phyloP scores from a whole-genome alignment of 2,329 filamentous ascomycete species.

The Sporothrix globosa region DNA sequence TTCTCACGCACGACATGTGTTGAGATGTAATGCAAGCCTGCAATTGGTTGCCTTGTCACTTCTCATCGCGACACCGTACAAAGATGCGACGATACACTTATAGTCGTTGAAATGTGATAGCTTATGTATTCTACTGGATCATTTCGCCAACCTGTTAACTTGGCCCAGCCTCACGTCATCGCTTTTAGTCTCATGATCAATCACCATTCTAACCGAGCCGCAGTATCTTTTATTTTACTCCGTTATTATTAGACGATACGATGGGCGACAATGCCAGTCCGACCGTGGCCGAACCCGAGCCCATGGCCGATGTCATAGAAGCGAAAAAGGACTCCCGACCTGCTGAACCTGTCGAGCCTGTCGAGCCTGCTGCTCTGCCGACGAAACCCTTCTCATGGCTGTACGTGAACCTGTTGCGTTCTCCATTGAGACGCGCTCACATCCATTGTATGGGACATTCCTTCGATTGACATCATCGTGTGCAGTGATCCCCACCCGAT shows the following conservation, averaged over 20 bases:
- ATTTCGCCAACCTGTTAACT: no score
- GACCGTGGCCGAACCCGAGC: background rate
- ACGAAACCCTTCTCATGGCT: conserved; percentile 41
- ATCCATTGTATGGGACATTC: background rate
- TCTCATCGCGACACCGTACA: background rate
- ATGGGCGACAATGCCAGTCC: background rate
- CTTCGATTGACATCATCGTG: background rate
- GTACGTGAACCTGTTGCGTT: conserved; percentile 30
- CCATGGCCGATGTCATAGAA: background rate
- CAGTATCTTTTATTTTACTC: background rate
- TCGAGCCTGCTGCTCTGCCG: background rate
- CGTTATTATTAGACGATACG: background rate
- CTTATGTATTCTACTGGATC: background rate
- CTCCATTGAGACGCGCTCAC: background rate
- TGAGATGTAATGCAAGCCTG: background rate
- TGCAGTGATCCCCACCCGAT: conserved; percentile 57
- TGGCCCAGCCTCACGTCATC: background rate
- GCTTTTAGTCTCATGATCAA: background rate
- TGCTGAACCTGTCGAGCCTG: background rate
- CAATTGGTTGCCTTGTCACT: conserved; percentile 1
- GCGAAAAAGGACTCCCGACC: background rate
- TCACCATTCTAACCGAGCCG: background rate
- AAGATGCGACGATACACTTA: background rate
- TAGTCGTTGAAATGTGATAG: background rate
- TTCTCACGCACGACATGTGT: conserved; percentile 5